These are phyloP conservation scores for Blastobotrys niveus DNA, from an alignment of 1,139 yeast genomes.

Conservation along the genomic window DNA sequence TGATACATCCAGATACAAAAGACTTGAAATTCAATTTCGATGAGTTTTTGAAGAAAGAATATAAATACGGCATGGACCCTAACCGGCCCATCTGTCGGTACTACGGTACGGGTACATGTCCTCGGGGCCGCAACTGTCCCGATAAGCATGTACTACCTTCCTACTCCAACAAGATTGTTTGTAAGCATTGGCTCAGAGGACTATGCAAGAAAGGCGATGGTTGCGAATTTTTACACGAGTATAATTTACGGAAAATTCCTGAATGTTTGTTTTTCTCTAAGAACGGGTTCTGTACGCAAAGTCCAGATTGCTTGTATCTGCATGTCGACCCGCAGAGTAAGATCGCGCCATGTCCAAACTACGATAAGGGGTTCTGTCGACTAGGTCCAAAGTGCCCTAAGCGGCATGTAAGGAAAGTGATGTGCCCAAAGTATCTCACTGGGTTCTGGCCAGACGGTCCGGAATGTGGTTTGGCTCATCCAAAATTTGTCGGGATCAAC, in stretches of 20 bases:
- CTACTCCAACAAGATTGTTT: constrained; percentile 80
- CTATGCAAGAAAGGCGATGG: constrained; percentile 94
- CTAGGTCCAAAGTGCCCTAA: constrained; percentile 83
- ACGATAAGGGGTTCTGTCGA: constrained; percentile 85
- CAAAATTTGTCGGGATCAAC: constrained; percentile 37
- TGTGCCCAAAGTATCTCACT: constrained; percentile 79
- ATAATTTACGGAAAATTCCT: constrained; percentile 91
- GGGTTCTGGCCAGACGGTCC: constrained; percentile 82
- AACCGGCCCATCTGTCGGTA: constrained; percentile 85
- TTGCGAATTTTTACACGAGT: constrained; percentile 94
- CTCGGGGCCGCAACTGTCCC: constrained; percentile 78
- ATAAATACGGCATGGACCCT: constrained; percentile 78
- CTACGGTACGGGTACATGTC: constrained; percentile 73
- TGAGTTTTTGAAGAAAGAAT: constrained; percentile 72
- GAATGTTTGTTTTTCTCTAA: constrained; percentile 85
- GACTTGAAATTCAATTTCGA: constrained; percentile 68
- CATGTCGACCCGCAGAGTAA: constrained; percentile 88
- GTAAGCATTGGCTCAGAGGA: constrained; percentile 98
- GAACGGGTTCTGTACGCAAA: constrained; percentile 89
- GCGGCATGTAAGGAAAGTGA: constrained; percentile 69
- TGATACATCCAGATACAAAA: constrained; percentile 33
- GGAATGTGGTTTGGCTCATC: constrained; percentile 40
- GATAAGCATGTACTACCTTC: constrained; percentile 81
- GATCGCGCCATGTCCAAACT: constrained; percentile 80
- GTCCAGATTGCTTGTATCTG: constrained; percentile 88